Base-by-base conservation (phyloP, 106 monocot genomes). In the Dendrobium huoshanense region DNA sequence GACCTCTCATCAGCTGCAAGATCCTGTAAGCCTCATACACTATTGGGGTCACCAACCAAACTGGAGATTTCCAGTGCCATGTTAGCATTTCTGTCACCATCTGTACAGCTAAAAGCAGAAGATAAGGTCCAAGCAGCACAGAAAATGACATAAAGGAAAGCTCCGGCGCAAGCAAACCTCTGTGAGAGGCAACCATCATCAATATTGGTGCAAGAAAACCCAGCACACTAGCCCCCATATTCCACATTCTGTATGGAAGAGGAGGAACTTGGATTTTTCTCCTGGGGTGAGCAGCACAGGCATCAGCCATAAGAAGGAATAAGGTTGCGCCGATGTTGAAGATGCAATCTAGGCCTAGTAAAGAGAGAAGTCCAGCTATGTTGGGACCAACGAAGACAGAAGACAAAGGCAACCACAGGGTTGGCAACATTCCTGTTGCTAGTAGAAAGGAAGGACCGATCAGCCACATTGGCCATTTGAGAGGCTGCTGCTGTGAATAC, bases 1-100 rank as follows among this genome's bases (percentile, higher is more conserved):
- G 67, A 11, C 94, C 92, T 77, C 95, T 89, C 94, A 95, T 98
- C 84, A 98, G 81, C 82, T 98, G 97, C 85, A 98, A 65, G 45
- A 95, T 79, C 79, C 97, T 85, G 72, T 98, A 97, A 42, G 73
- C 83, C 88, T 94, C 97, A 61, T 97, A 98, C 19, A 95, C 92
- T 55, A 94, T 81, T 18, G 97, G 97, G 0, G 92, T 85, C 31
- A 98, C 77, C 73, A 98, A 72, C 97, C 97, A 98, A n/a, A 89
- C 97, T 0, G 97, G 94, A 3, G 97, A 98, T 49, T 85, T 91
- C 97, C 97, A 98, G 54, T 90, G 89, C 98, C 98, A 98, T 45
- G 89, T 93, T 67, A 98, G 81, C 75, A 87, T 86, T 84, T 98
- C 95, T 0, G 92, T 93, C 82, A 98, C 58, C 73, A 91, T 80